A percentile compares a stretch with the other conserved stretches of the same genome.
These are phyloP conservation scores for Trichosphaerium sp. DNA, from an alignment of 78 protist genomes.

Conservation along the genomic window DNA sequence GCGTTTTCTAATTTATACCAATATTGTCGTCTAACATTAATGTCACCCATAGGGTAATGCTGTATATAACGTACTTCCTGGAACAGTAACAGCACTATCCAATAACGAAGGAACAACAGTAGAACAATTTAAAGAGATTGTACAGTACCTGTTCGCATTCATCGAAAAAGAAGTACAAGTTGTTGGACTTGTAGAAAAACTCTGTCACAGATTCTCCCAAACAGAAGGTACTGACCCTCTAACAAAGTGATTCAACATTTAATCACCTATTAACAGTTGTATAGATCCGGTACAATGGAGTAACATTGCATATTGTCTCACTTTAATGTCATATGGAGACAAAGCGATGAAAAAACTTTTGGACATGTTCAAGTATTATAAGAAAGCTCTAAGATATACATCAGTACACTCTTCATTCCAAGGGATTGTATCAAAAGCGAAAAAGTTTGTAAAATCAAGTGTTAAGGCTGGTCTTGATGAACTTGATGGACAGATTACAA, in stretches of 20 bases:
- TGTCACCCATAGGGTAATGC: constrained; percentile 24
- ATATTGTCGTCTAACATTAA: background rate
- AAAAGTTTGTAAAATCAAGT: background rate
- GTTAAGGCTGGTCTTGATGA: constrained; percentile 16
- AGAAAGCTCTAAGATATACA: constrained; percentile 29
- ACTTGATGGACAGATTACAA: too few species aligned
- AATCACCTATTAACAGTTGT: background rate
- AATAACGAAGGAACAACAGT: background rate
- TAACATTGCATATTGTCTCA: constrained; percentile 53
- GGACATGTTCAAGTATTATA: constrained; percentile 35
- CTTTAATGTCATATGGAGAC: constrained; percentile 30
- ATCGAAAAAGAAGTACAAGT: constrained; percentile 50
- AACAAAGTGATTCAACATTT: background rate
- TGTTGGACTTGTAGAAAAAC: constrained; percentile 70
- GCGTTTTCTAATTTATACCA: background rate
- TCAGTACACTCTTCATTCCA: constrained; percentile 11
- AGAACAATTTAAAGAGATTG: constrained; percentile 21
- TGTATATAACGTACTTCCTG: constrained; percentile 85
- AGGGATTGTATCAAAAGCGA: constrained; percentile 12
- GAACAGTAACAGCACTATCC: constrained; percentile 51
- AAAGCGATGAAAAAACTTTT: constrained; percentile 34
- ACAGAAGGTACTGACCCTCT: background rate
- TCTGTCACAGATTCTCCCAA: constrained; percentile 62
- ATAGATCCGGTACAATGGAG: constrained; percentile 25
- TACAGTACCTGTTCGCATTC: constrained; percentile 56